Base-by-base conservation (phyloP, 371 early-diverging fungal species). In the Rhizopus microsporus region DNA sequence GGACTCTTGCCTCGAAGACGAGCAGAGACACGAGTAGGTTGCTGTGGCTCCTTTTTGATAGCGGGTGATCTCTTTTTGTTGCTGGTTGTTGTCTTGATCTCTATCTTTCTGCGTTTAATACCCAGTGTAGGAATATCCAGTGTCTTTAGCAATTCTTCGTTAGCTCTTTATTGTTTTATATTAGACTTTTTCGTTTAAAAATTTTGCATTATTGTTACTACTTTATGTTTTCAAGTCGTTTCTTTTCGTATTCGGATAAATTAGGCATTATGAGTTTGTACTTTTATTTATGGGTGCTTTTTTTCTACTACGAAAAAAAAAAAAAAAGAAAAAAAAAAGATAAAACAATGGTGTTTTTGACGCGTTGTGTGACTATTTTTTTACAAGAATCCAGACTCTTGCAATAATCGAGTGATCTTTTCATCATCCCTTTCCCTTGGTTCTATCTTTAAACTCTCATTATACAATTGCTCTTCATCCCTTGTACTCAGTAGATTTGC, bases 351-450 rank as follows among this genome's bases (percentile, higher is more conserved):
- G 23, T 23, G 23, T 23, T 23, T 23, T 23, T 23, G 23, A 23
- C 23, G 23, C 23, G 48, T 4, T 13, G 50, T 32, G 50, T 15
- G 16, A 45, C 7, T 45, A 9, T 30, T 31, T 12, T n/a, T 40
- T 65, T 85, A 94, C 65, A 93, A 73, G 78, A 95, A 91, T 45
- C 95, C 94, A 33, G 90, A 88, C 66, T 95, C 93, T 59, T 89
- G 85, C 38, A 95, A 80, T 57, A 93, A 70, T 44, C 93, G 82
- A 35, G 91, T 84, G 57, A 94, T 90, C 71, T 92, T 93, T 72
- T 93, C 93, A 76, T 93, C 93, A 68, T 92, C 93, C 53, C 92
- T 85, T 74, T 92, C 92, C 67, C 88, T 87, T 58, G 95, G 97
- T 72, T 96, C 97, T 52, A 94, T 62, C 31, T 78, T 80, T 37